Evolutionary conservation across 2,329 filamentous ascomycete genomes (phyloP).

Genomic region (Atkinsonella hypoxylon): DNA sequence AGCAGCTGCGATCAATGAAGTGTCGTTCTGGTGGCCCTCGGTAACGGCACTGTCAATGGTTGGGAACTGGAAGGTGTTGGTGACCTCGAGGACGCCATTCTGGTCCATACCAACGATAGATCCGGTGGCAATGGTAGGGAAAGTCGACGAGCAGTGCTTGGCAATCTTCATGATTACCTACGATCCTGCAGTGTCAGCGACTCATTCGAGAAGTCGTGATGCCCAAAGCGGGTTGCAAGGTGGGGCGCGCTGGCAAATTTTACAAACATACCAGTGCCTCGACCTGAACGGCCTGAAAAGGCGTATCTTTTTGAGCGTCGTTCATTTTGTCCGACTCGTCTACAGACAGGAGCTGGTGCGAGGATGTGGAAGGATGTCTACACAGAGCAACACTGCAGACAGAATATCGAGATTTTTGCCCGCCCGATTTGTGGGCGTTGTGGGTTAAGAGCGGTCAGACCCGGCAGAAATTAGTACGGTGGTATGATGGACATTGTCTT

Average conservation of each 20-base stretch:
- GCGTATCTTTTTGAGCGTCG: constrained; percentile 50
- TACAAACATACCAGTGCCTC: constrained; percentile 68
- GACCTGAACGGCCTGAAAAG: constrained; percentile 81
- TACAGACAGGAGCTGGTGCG: constrained; percentile 13
- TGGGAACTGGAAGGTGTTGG: constrained; percentile 91
- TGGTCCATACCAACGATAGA: constrained; percentile 90
- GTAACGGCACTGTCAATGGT: constrained; percentile 58
- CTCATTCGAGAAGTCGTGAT: constrained; percentile 11
- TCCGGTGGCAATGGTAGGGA: constrained; percentile 82
- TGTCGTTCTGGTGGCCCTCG: constrained; percentile 64
- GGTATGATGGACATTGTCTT: neutral
- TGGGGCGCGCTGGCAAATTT: constrained; percentile 18
- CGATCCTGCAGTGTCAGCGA: constrained; percentile 5
- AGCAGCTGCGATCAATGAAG: constrained; percentile 66
- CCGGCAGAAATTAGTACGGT: constrained; percentile 21
- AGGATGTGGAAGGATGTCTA: constrained; percentile 13
- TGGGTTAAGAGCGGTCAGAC: constrained; percentile 27
- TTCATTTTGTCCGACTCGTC: constrained; percentile 35
- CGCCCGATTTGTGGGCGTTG: constrained; percentile 32
- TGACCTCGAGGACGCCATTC: constrained; percentile 71
- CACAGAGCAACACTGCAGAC: constrained; percentile 15
- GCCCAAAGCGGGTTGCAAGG: constrained; percentile 17
- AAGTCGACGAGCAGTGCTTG: constrained; percentile 80
- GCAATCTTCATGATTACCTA: constrained; percentile 97
- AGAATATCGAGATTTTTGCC: constrained; percentile 32